Evolutionary conservation across 495 filamentous ascomycete species (phyloP), one percentile per base, ranked within the genome.

Genomic region (Hypomontagnella submonticulosa): DNA sequence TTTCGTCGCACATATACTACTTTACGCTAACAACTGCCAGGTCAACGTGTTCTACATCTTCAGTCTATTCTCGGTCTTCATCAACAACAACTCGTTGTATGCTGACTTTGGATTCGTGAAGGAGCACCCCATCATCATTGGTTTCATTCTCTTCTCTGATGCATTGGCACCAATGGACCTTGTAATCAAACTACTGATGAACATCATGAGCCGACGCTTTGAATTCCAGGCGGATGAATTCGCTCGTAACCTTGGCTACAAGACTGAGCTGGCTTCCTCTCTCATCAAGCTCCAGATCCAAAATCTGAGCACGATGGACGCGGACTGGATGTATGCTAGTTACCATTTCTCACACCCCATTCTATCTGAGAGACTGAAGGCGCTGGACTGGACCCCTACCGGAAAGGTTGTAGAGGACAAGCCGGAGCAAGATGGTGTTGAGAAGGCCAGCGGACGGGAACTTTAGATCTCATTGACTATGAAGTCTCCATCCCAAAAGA

Each of bases 341-440:
- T 99, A 98, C 80, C 91, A 98, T 80, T 97, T 93, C 84, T 97
- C 93, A 6, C 95, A 99, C 78, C 95, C 95, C 0, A 98, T 98
- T 66, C 84, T 99, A 54, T 89, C 93, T 6, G 96, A 99, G 83
- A 86, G 95, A 64, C 80, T 99, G 66, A 91, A 89, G 79, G 95
- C 94, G 0, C 81, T 99, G 30, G 88, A 90, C 61, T 98, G 93
- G 93, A 73, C 75, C 36, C 66, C 80, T 38, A 82, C 76, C 11
- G 69, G 71, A 58, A 84, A 81, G 66, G 79, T 81, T 18, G 74
- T 75, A 81, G 66, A 71, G 70, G 50, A 54, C 20, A 41, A 20
- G 32, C 57, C 67, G n/a, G 77, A 69, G 47, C 53, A 56, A 0
- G 60, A 30, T 7, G 67, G 60, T 18, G 69, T 73, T 57, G 72